Percentiles rank a stretch among this genome's conserved stretches.
Conservation (phyloP, 176 grass and related monocot genomes). For the Tillandsia leiboldiana region DNA sequence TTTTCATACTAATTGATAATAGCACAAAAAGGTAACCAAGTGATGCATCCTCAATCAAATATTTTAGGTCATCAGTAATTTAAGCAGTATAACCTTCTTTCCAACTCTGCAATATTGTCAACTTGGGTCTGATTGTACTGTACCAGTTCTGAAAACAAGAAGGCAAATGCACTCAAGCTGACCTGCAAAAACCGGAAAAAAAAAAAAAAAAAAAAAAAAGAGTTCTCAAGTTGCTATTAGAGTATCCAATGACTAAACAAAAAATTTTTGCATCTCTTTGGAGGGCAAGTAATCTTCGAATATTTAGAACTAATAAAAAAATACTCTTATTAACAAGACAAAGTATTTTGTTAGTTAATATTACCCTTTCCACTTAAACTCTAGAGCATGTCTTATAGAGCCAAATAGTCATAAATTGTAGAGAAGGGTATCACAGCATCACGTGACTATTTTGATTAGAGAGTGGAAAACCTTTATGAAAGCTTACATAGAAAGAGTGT, state of each 20-base stretch:
- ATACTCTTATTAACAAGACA: neutral
- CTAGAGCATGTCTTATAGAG: neutral
- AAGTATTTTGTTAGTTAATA: neutral
- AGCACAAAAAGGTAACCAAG: too few relatives aligned
- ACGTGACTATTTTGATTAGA: too few relatives aligned
- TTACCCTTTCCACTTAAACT: neutral
- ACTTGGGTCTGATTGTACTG: conserved; percentile 99
- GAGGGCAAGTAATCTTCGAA: neutral
- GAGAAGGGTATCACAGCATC: too few relatives aligned
- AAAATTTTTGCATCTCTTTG: neutral
- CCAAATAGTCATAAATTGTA: neutral
- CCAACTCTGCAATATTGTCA: conserved; percentile 93
- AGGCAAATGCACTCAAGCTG: conserved; percentile 94
- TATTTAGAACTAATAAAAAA: neutral
- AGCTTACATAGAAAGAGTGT: too few relatives aligned
- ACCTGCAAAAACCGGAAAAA: conserved; percentile 33
- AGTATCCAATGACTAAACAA: neutral
- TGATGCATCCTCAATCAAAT: too few relatives aligned
- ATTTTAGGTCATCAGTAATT: neutral
- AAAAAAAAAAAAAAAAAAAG: neutral
- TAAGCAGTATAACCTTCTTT: conserved; percentile 50
- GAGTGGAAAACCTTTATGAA: too few relatives aligned
- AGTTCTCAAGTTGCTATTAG: neutral
- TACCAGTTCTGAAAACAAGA: conserved; percentile 94
- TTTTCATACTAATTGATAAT: too few relatives aligned